These are phyloP conservation scores for Termitomyces titanicus DNA, from an alignment of 768 basidiomycete species.

Conservation along the genomic window DNA sequence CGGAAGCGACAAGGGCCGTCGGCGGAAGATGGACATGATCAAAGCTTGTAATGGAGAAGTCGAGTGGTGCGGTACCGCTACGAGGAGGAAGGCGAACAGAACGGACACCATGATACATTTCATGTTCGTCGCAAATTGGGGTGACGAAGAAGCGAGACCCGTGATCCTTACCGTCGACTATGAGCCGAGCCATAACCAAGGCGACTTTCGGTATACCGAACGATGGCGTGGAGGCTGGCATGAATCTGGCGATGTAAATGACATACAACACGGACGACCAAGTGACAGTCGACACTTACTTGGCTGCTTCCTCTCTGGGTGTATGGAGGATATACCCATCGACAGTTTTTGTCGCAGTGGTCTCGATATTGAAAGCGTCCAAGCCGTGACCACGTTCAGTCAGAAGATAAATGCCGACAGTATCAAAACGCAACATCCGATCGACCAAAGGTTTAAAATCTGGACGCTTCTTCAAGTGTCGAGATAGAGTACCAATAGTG, in stretches of 20 bases:
- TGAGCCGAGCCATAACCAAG: slow-evolving; percentile 52
- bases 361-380: slow-evolving; percentile 60
- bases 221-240: slow-evolving; percentile 53
- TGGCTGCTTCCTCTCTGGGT: slow-evolving; percentile 54
- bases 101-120: slow-evolving; percentile 51
- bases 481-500: slow-evolving; percentile 50
- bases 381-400: slow-evolving; percentile 58
- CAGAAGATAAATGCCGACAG: slow-evolving; percentile 49
- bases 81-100: slow-evolving; percentile 49
- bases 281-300: slow-evolving; percentile 33
- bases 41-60: slow-evolving; percentile 56
- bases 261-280: background rate
- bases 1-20: slow-evolving; percentile 45
- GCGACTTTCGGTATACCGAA: slow-evolving; percentile 54
- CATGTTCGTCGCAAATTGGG: slow-evolving; percentile 46
- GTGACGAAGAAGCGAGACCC: slow-evolving; percentile 55
- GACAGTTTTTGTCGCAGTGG: slow-evolving; percentile 48
- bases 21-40: slow-evolving; percentile 48
- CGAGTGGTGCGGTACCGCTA: slow-evolving; percentile 50
- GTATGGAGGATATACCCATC: slow-evolving; percentile 54
- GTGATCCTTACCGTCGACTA: slow-evolving; percentile 46
- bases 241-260: slow-evolving; percentile 37
- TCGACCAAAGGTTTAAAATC: slow-evolving; percentile 48
- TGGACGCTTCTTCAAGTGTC: slow-evolving; percentile 43
- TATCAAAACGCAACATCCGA: slow-evolving; percentile 48